phyloP scores from a whole-genome alignment of 75 land plant species.

The Picea sitchensis region DNA sequence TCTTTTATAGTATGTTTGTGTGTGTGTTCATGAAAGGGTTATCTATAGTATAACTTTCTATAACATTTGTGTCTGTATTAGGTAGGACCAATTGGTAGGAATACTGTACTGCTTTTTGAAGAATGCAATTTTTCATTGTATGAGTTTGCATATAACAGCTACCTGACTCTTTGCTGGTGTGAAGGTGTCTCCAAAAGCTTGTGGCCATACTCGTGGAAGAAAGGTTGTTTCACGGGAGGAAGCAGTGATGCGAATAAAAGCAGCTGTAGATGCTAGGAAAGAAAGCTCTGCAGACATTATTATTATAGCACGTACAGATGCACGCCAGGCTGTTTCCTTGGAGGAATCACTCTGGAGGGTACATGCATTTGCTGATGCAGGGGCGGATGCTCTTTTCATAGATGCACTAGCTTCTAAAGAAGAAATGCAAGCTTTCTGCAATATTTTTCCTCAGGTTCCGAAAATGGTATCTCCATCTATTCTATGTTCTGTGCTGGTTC shows the following conservation, averaged over 20 bases:
- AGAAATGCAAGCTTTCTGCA: conserved; percentile 89
- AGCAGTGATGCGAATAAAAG: conserved; percentile 82
- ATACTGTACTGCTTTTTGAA: neutral
- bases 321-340: conserved; percentile 90
- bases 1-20: too few relatives aligned
- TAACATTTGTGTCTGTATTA: neutral
- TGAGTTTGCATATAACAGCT: neutral
- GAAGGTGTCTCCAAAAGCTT: conserved; percentile 97
- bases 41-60: neutral
- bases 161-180: conserved; percentile 6
- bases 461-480: conserved; percentile 64
- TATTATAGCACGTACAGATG: conserved; percentile 91
- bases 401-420: conserved; percentile 92
- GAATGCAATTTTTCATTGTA: neutral
- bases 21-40: neutral
- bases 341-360: conserved; percentile 89
- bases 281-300: conserved; percentile 87
- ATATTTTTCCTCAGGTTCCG: conserved; percentile 65
- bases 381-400: conserved; percentile 96
- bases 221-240: conserved; percentile 94
- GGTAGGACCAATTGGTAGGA: neutral
- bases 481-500: neutral
- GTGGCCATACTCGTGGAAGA: conserved; percentile 93
- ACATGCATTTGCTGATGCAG: conserved; percentile 91
- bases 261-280: conserved; percentile 91